Evolutionary conservation across 2,329 filamentous ascomycete genomes (phyloP).

Genomic region (Aspergillus arachidicola): DNA sequence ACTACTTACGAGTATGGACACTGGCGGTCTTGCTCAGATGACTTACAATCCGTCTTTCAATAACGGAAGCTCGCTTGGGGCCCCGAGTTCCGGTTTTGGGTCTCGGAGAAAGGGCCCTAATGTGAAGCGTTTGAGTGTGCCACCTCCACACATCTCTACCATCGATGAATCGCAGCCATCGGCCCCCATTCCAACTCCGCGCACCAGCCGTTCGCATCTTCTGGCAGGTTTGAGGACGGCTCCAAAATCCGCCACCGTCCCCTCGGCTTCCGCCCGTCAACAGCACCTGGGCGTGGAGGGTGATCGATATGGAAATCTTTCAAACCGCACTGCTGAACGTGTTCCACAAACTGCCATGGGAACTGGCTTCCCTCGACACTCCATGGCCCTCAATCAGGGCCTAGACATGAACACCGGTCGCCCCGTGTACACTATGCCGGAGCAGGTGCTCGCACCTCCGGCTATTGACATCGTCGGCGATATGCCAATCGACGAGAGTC

Average conservation of each 20-base stretch:
- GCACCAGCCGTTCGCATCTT: slow-evolving; percentile 92
- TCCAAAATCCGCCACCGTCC: slow-evolving; percentile 80
- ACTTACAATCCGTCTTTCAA: slow-evolving; percentile 78
- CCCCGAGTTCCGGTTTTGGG: slow-evolving; percentile 78
- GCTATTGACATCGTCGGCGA: slow-evolving; percentile 71
- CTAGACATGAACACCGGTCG: slow-evolving; percentile 48
- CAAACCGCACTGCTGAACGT: slow-evolving; percentile 48
- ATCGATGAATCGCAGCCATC: slow-evolving; percentile 67
- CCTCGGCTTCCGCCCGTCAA: slow-evolving; percentile 64
- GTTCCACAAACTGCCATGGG: slow-evolving; percentile 63
- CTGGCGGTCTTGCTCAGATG: slow-evolving; percentile 99
- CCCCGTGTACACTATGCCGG: slow-evolving; percentile 70
- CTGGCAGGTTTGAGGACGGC: slow-evolving; percentile 91
- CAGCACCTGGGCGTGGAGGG: slow-evolving; percentile 54
- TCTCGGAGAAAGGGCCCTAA: slow-evolving; percentile 82
- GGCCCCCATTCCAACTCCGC: slow-evolving; percentile 74
- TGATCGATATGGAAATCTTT: slow-evolving; percentile 50
- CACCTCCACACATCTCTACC: slow-evolving; percentile 72
- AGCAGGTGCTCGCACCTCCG: slow-evolving; percentile 73
- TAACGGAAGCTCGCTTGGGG: slow-evolving; percentile 67
- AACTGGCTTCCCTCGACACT: slow-evolving; percentile 53
- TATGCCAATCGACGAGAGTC: slow-evolving; percentile 77
- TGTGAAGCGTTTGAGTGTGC: slow-evolving; percentile 82
- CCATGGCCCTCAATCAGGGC: slow-evolving; percentile 35
- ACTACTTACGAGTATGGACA: slow-evolving; percentile 66